A percentile compares a stretch with the other conserved stretches of the same genome.
Evolutionary conservation across 345 rosid genomes (phyloP).

Genomic region (Hirschfeldia incana): DNA sequence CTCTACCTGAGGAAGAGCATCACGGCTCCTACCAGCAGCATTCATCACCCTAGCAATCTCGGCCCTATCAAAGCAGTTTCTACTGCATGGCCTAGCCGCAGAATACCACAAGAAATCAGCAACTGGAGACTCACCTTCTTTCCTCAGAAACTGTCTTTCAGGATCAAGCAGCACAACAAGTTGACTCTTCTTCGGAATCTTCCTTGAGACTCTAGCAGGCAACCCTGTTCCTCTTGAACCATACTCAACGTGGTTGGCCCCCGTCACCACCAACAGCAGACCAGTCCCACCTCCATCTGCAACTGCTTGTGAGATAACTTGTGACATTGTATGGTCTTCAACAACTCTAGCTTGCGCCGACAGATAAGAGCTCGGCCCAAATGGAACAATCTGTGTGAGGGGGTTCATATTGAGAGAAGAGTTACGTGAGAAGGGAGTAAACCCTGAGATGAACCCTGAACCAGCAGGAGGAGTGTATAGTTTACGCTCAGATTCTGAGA

Average conservation of each 20-base stretch:
- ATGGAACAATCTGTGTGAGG: slow-evolving; percentile 57
- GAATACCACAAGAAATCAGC: slow-evolving; percentile 96
- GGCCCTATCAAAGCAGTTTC: slow-evolving; percentile 93
- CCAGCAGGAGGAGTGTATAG: slow-evolving; percentile 83
- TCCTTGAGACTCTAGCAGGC: slow-evolving; percentile 82
- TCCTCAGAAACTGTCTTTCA: slow-evolving; percentile 76
- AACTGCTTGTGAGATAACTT: slow-evolving; percentile 59
- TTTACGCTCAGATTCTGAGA: slow-evolving; percentile 72
- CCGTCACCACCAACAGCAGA: slow-evolving; percentile 74
- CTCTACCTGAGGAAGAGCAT: slow-evolving; percentile 82
- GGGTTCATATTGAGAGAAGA: slow-evolving; percentile 53
- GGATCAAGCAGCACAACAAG: slow-evolving; percentile 84
- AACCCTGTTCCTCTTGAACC: slow-evolving; percentile 87
- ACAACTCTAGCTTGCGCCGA: slow-evolving; percentile 86
- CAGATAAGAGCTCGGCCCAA: slow-evolving; percentile 85
- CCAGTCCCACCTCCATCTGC: slow-evolving; percentile 63
- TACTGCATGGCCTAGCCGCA: slow-evolving; percentile 88
- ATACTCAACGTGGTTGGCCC: slow-evolving; percentile 75
- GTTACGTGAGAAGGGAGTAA: slow-evolving; percentile 65
- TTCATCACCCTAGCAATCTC: slow-evolving; percentile 96
- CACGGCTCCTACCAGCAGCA: slow-evolving; percentile 89
- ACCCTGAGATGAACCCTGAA: slow-evolving; percentile 87
- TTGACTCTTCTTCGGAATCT: slow-evolving; percentile 82
- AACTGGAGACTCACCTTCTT: slow-evolving; percentile 87
- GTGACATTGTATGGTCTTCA: slow-evolving; percentile 87